Percentiles rank a stretch among this genome's conserved stretches.
Evolutionary conservation across 768 basidiomycete genomes (phyloP).

Genomic region (Boletus coccyginus): DNA sequence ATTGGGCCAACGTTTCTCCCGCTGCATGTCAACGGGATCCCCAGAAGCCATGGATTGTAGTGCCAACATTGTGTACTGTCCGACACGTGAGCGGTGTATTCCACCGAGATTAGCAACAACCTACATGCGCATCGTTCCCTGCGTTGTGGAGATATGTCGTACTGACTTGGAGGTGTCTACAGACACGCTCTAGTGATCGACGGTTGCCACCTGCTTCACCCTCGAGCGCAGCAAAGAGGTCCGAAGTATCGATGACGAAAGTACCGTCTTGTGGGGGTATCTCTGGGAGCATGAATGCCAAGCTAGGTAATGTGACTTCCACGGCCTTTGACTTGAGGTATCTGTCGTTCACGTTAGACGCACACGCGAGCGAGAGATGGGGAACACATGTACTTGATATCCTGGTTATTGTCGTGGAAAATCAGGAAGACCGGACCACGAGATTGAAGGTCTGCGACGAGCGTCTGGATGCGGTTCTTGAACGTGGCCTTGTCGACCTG

Average conservation of each 20-base stretch:
- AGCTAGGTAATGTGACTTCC: conserved; percentile 49
- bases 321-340: conserved; percentile 51
- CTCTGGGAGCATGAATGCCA: conserved; percentile 60
- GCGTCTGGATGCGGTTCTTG: conserved; percentile 46
- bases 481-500: conserved; percentile 49
- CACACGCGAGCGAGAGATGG: background rate
- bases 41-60: conserved; percentile 72
- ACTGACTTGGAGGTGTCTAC: conserved; percentile 57
- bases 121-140: conserved; percentile 81
- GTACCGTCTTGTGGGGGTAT: conserved; percentile 47
- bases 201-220: conserved; percentile 54
- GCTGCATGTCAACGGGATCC: conserved; percentile 68
- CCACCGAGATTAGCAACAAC: conserved; percentile 17
- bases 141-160: conserved; percentile 72
- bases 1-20: conserved; percentile 77
- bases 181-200: conserved; percentile 57
- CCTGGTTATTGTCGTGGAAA: conserved; percentile 76
- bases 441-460: conserved; percentile 40
- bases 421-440: conserved; percentile 70
- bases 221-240: conserved; percentile 72
- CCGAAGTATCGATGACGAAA: conserved; percentile 70
- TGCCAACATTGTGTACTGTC: conserved; percentile 67
- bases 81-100: background rate
- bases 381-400: conserved; percentile 57
- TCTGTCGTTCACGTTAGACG: conserved; percentile 33